Evolutionary conservation across 2,329 filamentous ascomycete species (phyloP).

Genomic region (Huntiella decipiens): DNA sequence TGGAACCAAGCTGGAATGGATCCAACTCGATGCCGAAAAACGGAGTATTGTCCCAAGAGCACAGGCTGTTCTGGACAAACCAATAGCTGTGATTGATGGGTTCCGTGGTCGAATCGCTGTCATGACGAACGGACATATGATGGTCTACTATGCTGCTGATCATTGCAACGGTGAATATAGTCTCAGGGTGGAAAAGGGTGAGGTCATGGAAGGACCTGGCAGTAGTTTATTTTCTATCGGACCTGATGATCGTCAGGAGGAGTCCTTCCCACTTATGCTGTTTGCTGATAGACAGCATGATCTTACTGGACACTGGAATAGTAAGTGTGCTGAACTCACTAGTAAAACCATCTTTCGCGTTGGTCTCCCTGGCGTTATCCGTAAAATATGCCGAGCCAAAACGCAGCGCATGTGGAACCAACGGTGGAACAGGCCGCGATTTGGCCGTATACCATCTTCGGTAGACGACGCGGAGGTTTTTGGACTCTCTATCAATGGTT

Average conservation of each 20-base stretch:
- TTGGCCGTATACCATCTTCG: constrained; percentile 25
- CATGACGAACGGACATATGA: constrained; percentile 34
- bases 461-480: constrained; percentile 33
- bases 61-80: constrained; percentile 31
- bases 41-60: constrained; percentile 32
- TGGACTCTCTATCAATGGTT: constrained; percentile 50
- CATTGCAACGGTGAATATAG: not conserved
- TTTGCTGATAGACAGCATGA: constrained; percentile 28
- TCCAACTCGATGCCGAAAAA: constrained; percentile 30
- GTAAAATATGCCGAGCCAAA: constrained; percentile 33
- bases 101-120: constrained; percentile 29
- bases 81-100: constrained; percentile 30
- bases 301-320: constrained; percentile 32
- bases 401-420: constrained; percentile 34
- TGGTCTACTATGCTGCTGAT: constrained; percentile 16
- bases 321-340: constrained; percentile 23
- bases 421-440: constrained; percentile 19
- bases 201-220: constrained; percentile 2
- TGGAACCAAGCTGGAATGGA: constrained; percentile 35
- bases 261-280: constrained; percentile 24
- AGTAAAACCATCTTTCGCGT: constrained; percentile 35
- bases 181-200: constrained; percentile 2
- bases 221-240: constrained; percentile 28
- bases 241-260: constrained; percentile 14
- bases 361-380: constrained; percentile 34